Conservation (phyloP, 2,329 filamentous ascomycete species). For the Elsinoe batatas region DNA sequence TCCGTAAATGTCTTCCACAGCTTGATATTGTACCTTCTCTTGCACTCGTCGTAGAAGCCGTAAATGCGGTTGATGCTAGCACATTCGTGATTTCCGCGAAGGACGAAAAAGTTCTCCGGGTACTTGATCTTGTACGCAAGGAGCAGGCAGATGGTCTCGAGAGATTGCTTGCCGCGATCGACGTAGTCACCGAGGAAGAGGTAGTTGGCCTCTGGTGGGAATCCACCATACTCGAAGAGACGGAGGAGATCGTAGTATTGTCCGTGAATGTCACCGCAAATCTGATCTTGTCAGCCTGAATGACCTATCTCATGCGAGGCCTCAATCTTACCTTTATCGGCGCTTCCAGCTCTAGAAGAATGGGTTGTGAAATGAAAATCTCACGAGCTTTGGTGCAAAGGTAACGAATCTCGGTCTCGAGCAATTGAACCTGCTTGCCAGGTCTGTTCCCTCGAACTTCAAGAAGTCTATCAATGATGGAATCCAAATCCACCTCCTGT, state of each 20-base stretch:
- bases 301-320: neutral
- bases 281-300: constrained; percentile 45
- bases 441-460: constrained; percentile 96
- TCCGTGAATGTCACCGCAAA: constrained; percentile 97
- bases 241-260: constrained; percentile 98
- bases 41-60: constrained; percentile 99
- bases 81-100: constrained; percentile 98
- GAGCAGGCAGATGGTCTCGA: constrained; percentile 95
- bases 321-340: constrained; percentile 75
- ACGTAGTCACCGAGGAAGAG: constrained; percentile 99
- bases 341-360: constrained; percentile 92
- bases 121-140: constrained; percentile 99
- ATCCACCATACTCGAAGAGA: constrained; percentile 95
- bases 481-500: constrained; percentile 95
- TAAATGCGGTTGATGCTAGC: constrained; percentile 98
- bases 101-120: constrained; percentile 98
- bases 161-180: constrained; percentile 96
- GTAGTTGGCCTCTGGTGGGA: constrained; percentile 97
- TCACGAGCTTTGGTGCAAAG: constrained; percentile 97
- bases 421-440: constrained; percentile 94
- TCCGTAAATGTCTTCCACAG: constrained; percentile 99
- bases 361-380: constrained; percentile 99
- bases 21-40: constrained; percentile 98
- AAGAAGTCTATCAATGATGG: constrained; percentile 95
- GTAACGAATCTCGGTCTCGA: constrained; percentile 92